These are phyloP conservation scores for Xylariomycetidae sp. DNA, from an alignment of 2,329 filamentous ascomycete genomes.

Conservation along the genomic window DNA sequence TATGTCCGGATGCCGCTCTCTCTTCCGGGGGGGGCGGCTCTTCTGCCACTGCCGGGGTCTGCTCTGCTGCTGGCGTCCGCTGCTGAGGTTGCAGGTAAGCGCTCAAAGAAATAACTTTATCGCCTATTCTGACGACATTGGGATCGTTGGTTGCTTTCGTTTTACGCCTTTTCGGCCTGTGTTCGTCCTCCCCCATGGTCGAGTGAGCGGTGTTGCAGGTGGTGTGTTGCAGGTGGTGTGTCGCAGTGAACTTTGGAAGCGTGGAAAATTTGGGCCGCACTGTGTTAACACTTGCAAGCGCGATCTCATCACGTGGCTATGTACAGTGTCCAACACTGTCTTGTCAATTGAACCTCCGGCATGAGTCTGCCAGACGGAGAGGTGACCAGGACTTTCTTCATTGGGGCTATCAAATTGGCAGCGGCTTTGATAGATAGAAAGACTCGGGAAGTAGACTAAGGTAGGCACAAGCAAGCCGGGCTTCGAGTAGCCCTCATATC, in stretches of 20 bases:
- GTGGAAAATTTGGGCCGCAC: too few relatives aligned
- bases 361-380: too few relatives aligned
- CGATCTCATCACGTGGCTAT: too few relatives aligned
- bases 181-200: slow-evolving; percentile 20
- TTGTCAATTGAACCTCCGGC: too few relatives aligned
- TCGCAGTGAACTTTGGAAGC: slow-evolving; percentile 4
- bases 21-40: slow-evolving; percentile 11
- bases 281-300: too few relatives aligned
- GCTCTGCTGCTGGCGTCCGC: slow-evolving; percentile 1
- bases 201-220: slow-evolving; percentile 1
- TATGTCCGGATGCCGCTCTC: slow-evolving; percentile 1
- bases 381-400: too few relatives aligned
- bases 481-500: too few relatives aligned
- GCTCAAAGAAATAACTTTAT: slow-evolving; percentile 42
- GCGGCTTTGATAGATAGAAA: too few relatives aligned
- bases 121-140: slow-evolving; percentile 38
- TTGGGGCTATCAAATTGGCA: too few relatives aligned
- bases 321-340: too few relatives aligned
- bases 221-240: not conserved
- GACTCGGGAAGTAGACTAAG: too few relatives aligned
- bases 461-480: too few relatives aligned
- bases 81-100: slow-evolving; percentile 39
- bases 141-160: slow-evolving; percentile 21
- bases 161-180: slow-evolving; percentile 33
- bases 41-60: slow-evolving; percentile 18